These are phyloP conservation scores for Hevea brasiliensis DNA, from an alignment of 345 rosid genomes.

Conservation along the genomic window DNA sequence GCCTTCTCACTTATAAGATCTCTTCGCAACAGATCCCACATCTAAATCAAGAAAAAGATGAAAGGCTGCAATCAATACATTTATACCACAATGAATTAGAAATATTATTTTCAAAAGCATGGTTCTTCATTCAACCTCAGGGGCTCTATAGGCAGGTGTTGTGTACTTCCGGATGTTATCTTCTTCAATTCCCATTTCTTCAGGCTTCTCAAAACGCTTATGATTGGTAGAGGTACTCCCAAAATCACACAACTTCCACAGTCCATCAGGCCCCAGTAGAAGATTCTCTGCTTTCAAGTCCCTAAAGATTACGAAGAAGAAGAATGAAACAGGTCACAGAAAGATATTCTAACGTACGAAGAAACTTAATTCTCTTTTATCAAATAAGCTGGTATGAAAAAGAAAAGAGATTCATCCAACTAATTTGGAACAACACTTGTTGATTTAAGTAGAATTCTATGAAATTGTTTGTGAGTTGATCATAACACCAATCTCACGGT, in stretches of 20 bases:
- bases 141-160: slow-evolving; percentile 96
- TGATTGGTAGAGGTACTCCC: slow-evolving; percentile 94
- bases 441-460: not conserved
- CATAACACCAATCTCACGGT: not conserved
- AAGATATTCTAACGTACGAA: not conserved
- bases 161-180: slow-evolving; percentile 94
- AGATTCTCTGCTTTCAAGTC: slow-evolving; percentile 98
- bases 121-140: slow-evolving; percentile 66
- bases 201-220: slow-evolving; percentile 87
- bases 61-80: slow-evolving; percentile 31
- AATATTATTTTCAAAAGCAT: slow-evolving; percentile 17
- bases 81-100: slow-evolving; percentile 29
- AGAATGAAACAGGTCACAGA: not conserved
- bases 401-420: not conserved
- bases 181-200: slow-evolving; percentile 99
- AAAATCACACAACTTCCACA: slow-evolving; percentile 92
- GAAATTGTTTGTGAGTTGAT: not conserved
- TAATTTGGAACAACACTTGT: not conserved
- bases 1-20: slow-evolving; percentile 94
- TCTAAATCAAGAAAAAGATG: slow-evolving; percentile 51
- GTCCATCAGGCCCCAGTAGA: slow-evolving; percentile 72
- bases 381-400: not conserved
- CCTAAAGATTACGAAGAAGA: slow-evolving; percentile 40
- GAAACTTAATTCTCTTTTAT: not conserved
- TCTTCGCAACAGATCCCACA: slow-evolving; percentile 95